phyloP scores from a whole-genome alignment of 2,329 filamentous ascomycete species.

The Ceratocystis papillata region DNA sequence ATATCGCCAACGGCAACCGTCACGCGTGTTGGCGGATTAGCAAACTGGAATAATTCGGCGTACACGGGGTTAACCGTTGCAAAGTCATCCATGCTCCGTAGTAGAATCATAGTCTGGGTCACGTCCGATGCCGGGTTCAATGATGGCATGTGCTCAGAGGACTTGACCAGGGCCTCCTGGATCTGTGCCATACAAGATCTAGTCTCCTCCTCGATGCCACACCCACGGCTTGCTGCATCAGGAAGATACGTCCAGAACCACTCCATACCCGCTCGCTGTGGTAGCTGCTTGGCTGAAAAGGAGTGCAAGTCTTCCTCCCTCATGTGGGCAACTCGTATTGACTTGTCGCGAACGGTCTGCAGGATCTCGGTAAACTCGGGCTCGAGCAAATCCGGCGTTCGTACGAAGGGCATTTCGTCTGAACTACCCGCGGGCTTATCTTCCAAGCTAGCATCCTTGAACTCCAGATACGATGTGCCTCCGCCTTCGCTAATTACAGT shows the following conservation, averaged over 20 bases:
- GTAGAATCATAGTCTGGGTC: constrained; percentile 52
- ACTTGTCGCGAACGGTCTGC: constrained; percentile 28
- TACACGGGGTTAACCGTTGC: constrained; percentile 64
- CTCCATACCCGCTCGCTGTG: constrained; percentile 13
- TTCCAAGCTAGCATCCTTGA: constrained; percentile 47
- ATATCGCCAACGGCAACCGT: constrained; percentile 65
- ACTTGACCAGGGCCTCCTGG: constrained; percentile 32
- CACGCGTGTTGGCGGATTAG: constrained; percentile 76
- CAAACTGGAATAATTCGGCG: constrained; percentile 57
- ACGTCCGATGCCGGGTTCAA: constrained; percentile 35
- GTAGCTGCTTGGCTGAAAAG: constrained; percentile 23
- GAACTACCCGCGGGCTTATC: constrained; percentile 31
- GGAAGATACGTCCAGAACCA: constrained; percentile 36
- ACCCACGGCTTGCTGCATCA: constrained; percentile 25
- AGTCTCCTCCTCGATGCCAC: constrained; percentile 40
- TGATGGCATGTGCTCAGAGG: constrained; percentile 27
- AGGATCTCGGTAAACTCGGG: constrained; percentile 41
- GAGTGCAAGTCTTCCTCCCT: constrained; percentile 14
- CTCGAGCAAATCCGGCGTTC: constrained; percentile 58
- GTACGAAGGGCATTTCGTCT: constrained; percentile 30
- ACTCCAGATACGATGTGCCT: constrained; percentile 61
- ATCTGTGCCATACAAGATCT: constrained; percentile 40
- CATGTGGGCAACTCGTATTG: constrained; percentile 11
- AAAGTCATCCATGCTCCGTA: constrained; percentile 75
- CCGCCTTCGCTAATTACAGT: constrained; percentile 56